These are phyloP conservation scores for Saccharata proteae DNA, from an alignment of 2,329 filamentous ascomycete genomes.

Conservation along the genomic window DNA sequence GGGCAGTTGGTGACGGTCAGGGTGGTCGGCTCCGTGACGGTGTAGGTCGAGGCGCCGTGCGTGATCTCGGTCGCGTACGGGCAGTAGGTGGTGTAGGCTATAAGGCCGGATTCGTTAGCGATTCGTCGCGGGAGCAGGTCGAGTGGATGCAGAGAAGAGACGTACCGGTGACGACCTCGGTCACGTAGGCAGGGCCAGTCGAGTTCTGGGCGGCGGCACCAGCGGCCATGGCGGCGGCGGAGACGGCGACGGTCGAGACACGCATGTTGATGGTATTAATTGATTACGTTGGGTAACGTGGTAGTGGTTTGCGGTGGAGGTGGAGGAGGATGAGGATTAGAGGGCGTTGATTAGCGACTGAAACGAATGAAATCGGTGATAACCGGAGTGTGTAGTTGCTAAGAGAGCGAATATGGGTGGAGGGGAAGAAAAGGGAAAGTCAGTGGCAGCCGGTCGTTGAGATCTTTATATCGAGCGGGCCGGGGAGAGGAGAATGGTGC, in stretches of 20 bases:
- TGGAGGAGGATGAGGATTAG: no score
- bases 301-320: slow-evolving; percentile 12
- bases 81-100: slow-evolving; percentile 17
- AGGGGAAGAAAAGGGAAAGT: slow-evolving; percentile 12
- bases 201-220: slow-evolving; percentile 13
- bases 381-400: slow-evolving; percentile 21
- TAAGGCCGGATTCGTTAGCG: slow-evolving; percentile 10
- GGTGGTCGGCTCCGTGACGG: slow-evolving; percentile 21
- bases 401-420: slow-evolving; percentile 25
- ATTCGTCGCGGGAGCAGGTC: not conserved
- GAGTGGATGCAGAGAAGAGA: not conserved
- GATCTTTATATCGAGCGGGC: not conserved
- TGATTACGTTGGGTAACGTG: slow-evolving; percentile 21
- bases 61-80: slow-evolving; percentile 15
- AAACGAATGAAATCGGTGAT: slow-evolving; percentile 31
- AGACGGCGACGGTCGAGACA: slow-evolving; percentile 21
- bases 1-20: slow-evolving; percentile 18
- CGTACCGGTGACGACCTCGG: slow-evolving; percentile 17
- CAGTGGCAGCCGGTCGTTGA: no score
- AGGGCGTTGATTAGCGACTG: slow-evolving; percentile 23
- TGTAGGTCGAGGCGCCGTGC: slow-evolving; percentile 21
- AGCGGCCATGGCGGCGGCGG: slow-evolving; percentile 19
- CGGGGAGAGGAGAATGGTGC: no score
- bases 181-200: slow-evolving; percentile 15
- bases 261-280: slow-evolving; percentile 27